Evolutionary conservation across 2,329 filamentous ascomycete species (phyloP).

Genomic region (Trichoderma arundinaceum): DNA sequence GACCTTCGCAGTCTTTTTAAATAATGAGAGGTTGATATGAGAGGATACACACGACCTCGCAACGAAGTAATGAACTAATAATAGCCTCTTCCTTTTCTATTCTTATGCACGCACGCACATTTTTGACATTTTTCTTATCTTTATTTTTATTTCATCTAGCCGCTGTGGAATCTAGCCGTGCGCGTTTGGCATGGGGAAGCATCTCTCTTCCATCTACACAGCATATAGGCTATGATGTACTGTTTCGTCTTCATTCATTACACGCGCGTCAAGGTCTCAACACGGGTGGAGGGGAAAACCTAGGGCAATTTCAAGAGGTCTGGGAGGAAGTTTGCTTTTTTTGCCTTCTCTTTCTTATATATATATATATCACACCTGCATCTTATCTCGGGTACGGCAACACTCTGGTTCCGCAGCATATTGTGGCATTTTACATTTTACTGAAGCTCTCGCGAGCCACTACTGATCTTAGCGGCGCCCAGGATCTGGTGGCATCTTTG

Average conservation of each 20-base stretch:
- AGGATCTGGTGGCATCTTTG: conserved; percentile 25
- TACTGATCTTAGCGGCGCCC: conserved; percentile 33
- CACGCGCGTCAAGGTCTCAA: not conserved
- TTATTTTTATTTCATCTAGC: not conserved
- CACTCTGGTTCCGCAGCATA: conserved; percentile 14
- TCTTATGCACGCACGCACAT: not conserved
- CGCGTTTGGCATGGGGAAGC: not conserved
- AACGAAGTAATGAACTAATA: conserved; percentile 9
- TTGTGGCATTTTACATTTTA: conserved; percentile 35
- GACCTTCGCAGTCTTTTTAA: conserved; percentile 65
- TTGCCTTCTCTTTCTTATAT: not conserved
- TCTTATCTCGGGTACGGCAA: conserved; percentile 15
- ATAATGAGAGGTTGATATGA: conserved; percentile 39
- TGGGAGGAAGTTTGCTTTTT: not conserved
- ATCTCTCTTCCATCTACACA: not conserved
- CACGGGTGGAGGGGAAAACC: not conserved
- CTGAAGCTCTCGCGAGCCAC: conserved; percentile 42
- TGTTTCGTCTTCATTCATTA: not conserved
- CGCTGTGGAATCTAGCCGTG: not conserved
- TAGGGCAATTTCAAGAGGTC: not conserved
- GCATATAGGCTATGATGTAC: not conserved
- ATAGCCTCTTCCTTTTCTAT: not conserved
- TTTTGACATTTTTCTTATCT: not conserved
- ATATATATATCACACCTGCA: not conserved
- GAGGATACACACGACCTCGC: not conserved